Conservation (phyloP, 2,329 filamentous ascomycete species). For the Penicillium hesseltinei region DNA sequence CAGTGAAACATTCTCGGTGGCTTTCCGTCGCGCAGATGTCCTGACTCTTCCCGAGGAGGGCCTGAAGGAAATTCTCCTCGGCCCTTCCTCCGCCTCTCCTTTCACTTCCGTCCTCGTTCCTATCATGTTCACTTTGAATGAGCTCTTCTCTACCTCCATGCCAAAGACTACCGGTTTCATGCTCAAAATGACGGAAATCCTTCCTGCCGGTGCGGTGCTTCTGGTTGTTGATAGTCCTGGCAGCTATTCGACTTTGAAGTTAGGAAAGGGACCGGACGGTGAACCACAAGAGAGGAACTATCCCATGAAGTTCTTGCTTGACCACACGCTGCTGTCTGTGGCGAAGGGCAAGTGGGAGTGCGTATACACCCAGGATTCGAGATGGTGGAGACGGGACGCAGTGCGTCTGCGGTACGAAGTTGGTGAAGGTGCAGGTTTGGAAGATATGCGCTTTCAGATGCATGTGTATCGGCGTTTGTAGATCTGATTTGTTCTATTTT, state of each 20-base stretch:
- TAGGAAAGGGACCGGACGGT: constrained; percentile 57
- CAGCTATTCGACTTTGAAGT: constrained; percentile 78
- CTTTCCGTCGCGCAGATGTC: constrained; percentile 53
- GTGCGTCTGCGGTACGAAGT: constrained; percentile 71
- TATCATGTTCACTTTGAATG: constrained; percentile 91
- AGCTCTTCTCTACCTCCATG: constrained; percentile 79
- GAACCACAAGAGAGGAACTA: constrained; percentile 58
- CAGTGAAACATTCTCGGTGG: constrained; percentile 27
- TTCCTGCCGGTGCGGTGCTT: constrained; percentile 63
- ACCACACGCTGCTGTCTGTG: constrained; percentile 68
- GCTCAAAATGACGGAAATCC: constrained; percentile 60
- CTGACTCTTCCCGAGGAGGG: constrained; percentile 42
- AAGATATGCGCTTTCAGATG: constrained; percentile 94
- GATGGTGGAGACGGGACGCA: constrained; percentile 76
- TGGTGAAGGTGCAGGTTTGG: constrained; percentile 78
- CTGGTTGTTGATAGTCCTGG: constrained; percentile 91
- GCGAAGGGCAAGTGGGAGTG: constrained; percentile 65
- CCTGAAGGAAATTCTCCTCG: constrained; percentile 38
- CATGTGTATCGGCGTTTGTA: constrained; percentile 66
- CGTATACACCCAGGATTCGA: constrained; percentile 70
- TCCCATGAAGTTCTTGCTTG: constrained; percentile 90
- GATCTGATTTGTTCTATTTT: constrained; percentile 3
- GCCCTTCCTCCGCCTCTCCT: neutral
- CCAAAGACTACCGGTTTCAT: constrained; percentile 75
- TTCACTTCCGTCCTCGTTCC: constrained; percentile 61